A percentile compares a stretch with the other conserved stretches of the same genome.
Evolutionary conservation across 2,329 filamentous ascomycete species (phyloP).

Genomic region (Pseudocercospora cruenta): DNA sequence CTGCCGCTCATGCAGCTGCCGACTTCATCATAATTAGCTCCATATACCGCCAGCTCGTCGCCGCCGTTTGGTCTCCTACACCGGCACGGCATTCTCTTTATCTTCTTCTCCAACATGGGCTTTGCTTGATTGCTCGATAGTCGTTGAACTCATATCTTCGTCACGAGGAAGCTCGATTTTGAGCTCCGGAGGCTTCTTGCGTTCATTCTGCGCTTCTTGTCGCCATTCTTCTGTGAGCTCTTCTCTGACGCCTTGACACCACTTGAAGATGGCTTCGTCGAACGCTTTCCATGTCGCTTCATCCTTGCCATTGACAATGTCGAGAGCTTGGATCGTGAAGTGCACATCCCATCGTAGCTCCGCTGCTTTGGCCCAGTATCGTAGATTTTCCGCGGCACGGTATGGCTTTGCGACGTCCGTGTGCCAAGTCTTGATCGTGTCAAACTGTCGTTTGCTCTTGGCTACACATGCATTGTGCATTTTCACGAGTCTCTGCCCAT

Average conservation of each 20-base stretch:
- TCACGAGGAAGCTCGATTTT: conserved; percentile 31
- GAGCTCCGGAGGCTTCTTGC: conserved; percentile 35
- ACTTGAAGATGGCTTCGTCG: conserved; percentile 78
- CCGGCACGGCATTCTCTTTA: conserved; percentile 21
- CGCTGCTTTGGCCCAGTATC: conserved; percentile 95
- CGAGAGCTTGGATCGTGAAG: conserved; percentile 81
- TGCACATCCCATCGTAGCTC: conserved; percentile 91
- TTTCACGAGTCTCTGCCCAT: conserved; percentile 78
- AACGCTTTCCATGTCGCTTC: conserved; percentile 74
- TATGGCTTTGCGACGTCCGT: conserved; percentile 95
- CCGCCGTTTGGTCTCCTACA: conserved; percentile 13
- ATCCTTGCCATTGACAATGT: conserved; percentile 75
- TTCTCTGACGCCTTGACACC: conserved; percentile 80
- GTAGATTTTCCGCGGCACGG: conserved; percentile 86
- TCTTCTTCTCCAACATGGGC: conserved; percentile 11
- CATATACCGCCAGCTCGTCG: conserved; percentile 1
- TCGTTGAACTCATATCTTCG: conserved; percentile 4
- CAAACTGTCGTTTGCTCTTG: conserved; percentile 83
- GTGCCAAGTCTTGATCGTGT: conserved; percentile 85
- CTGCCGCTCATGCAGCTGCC: not conserved
- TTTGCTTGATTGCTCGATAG: conserved; percentile 11
- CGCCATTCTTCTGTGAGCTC: conserved; percentile 79
- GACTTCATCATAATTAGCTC: not conserved
- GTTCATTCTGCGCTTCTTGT: conserved; percentile 32
- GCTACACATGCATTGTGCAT: conserved; percentile 88